Base-by-base conservation (phyloP, 164 flowering plant genomes). In the Magnolia officinalis region DNA sequence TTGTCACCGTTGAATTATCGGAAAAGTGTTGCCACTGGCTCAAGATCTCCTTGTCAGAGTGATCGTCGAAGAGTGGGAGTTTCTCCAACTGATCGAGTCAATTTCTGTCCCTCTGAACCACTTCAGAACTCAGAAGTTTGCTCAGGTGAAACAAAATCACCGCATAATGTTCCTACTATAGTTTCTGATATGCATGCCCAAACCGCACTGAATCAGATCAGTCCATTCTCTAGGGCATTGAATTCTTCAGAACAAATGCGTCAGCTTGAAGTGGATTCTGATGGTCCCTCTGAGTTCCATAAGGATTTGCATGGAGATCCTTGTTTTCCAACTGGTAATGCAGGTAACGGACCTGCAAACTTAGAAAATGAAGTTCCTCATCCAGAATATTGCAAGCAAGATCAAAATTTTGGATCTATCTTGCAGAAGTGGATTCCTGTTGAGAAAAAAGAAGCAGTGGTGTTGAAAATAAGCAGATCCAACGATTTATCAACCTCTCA, bases 361-460 rank as follows among this genome's bases (percentile, higher is more conserved):
- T 65, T 16, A 59, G 84, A 79, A 16, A 80, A 74, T 65, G 86
- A 76, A 67, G 58, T 24, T 79, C 58, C 81, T 72, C 31, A 51
- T 75, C 67, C 76, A 8, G 83, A 82, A 50, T 37, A 8, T 73
- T 67, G 80, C 70, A 82, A 75, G 75, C 84, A 81, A 72, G 86
- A 79, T 72, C 71, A 67, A 50, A 71, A 49, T 80, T 81, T 82
- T 79, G 81, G 84, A 67, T 79, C 85, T 21, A 18, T 72, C 64
- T n/a, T 74, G 74, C 85, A 83, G 81, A 90, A 83, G 81, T 81
- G 88, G 90, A 76, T 87, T 20, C 88, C 93, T 75, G 80, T 84
- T 79, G 85, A 78, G 58, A 70, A 69, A 67, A 83, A 85, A 67
- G 83, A 82, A 83, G 72, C 78, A 70, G 85, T 64, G 9, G 68